Base-by-base conservation (phyloP, 1,284 basidiomycete genomes). In the Pholiota adiposa region DNA sequence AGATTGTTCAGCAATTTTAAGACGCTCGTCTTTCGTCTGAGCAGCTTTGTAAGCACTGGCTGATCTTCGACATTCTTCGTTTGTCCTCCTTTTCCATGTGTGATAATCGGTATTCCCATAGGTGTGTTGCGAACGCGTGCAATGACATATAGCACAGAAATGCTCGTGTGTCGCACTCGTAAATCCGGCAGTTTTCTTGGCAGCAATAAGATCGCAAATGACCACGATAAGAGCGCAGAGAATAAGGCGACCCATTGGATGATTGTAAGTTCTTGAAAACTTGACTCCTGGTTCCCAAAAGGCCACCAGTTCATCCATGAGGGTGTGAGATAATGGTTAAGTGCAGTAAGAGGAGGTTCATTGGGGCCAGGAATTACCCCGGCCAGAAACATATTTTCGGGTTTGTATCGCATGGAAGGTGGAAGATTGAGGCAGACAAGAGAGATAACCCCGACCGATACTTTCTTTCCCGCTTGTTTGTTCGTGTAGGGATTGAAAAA, bases 351-450 rank as follows among this genome's bases (percentile, higher is more conserved):
- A 1, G 53, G 55, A 2, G 63, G 64, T 48, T 67, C 59, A 19
- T 54, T 41, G 3, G 62, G 64, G 2, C 66, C 62, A 2, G 66
- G 66, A 18, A 67, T 57, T 7, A 65, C 56, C 2, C 66, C 66
- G 9, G 43, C 49, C 4, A 67, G 38, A 41, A 62, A 65, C 58
- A 66, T 59, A 27, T 66, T 61, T 34, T 66, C 63, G 3, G 65
- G 58, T 18, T 65, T 62, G 56, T 74, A 70, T 16, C 74, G 69
- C 14, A 75, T 36, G 14, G 65, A 43, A 4, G 67, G 63, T 0
- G 75, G 75, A 21, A 77, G 65, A 48, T 75, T 76, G 14, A 75
- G 62, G 57, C 72, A 75, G n/a, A 70, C 63, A 27, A 76, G 40
- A 41, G 65, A 71, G 9, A 75, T 67, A 8, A 61, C 53, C 1